Evolutionary conservation across 73 alveolate genomes (phyloP), one percentile per base, ranked within the genome.

Genomic region (Halteria grandinella): DNA sequence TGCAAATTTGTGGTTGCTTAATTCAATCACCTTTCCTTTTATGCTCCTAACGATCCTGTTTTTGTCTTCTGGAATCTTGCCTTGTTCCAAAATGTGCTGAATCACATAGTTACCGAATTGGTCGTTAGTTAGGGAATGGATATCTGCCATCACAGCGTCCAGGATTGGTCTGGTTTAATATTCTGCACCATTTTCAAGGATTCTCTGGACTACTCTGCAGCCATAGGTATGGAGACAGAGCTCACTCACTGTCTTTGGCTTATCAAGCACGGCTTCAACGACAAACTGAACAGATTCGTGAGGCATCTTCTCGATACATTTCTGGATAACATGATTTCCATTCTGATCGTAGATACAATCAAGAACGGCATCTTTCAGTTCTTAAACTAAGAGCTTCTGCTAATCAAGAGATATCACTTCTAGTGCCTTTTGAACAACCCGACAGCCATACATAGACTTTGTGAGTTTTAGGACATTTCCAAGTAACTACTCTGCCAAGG

Each of bases 241-340:
- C 10, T 92, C 93, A 45, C 52, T 40, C 57, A 89, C 75, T n/a
- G n/a, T n/a, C n/a, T n/a, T n/a, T n/a, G n/a, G n/a, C 31, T 83
- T 33, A 36, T 74, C 87, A 27, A 73, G 55, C 25, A 95, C 85
- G 20, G 95, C 86, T 21, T 83, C 87, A 21, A 93, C 89, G 63
- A 95, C 93, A 83, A 88, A 89, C 32, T 79, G 81, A 10, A 90
- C 59, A 29, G 62, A 44, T 20, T 85, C 85, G 25, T 72, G 58
- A 6, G 95, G 89, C 70, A 93, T 69, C 17, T 79, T 83, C 66
- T 93, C 97, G 51, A 93, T 89, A 72, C 95, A 88, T 63, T 95
- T 95, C 87, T 95, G 95, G 76, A 95, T 84, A 23, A 95, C 99
- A 54, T 95, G 99, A 86, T 95, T 95, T 28, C 99, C 99, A 75